These are phyloP conservation scores for Chaetomidium leptoderma DNA, from an alignment of 495 filamentous ascomycete species.

Conservation along the genomic window DNA sequence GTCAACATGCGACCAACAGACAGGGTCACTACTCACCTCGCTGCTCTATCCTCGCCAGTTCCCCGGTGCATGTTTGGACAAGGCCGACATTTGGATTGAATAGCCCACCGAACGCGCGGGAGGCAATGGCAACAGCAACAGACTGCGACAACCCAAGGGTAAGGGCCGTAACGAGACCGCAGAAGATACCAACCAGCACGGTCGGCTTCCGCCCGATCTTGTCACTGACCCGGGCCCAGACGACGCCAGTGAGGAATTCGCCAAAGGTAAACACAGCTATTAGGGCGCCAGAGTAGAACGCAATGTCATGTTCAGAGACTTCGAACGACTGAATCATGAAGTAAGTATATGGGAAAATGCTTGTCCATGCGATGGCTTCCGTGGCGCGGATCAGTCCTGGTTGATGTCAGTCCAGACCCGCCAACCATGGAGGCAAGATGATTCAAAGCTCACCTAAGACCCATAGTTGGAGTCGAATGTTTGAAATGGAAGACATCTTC, in stretches of 20 bases:
- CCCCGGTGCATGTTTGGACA: constrained; percentile 15
- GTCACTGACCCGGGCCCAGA: constrained; percentile 17
- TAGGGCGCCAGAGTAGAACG: constrained; percentile 8
- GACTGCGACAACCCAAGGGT: constrained; percentile 7
- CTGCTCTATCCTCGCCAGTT: constrained; percentile 12
- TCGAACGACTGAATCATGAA: constrained; percentile 14
- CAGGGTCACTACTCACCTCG: constrained; percentile 3
- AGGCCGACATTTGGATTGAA: constrained; percentile 14
- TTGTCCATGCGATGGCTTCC: constrained; percentile 15
- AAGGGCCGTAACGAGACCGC: background rate
- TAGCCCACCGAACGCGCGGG: constrained; percentile 9
- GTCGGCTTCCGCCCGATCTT: constrained; percentile 16
- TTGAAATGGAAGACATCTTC: constrained; percentile 10
- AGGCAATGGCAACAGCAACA: constrained; percentile 4
- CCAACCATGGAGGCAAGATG: background rate
- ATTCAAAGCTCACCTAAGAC: constrained; percentile 5
- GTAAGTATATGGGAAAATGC: constrained; percentile 16
- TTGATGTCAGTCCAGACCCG: background rate
- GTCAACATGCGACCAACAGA: background rate
- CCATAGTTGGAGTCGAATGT: constrained; percentile 13
- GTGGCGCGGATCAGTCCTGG: constrained; percentile 15
- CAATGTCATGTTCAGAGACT: constrained; percentile 10
- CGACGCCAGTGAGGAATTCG: constrained; percentile 15
- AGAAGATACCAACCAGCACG: background rate
- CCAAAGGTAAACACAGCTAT: constrained; percentile 9